phyloP scores from a whole-genome alignment of 176 grass and related monocot genomes.

The Bothriochloa decipiens region DNA sequence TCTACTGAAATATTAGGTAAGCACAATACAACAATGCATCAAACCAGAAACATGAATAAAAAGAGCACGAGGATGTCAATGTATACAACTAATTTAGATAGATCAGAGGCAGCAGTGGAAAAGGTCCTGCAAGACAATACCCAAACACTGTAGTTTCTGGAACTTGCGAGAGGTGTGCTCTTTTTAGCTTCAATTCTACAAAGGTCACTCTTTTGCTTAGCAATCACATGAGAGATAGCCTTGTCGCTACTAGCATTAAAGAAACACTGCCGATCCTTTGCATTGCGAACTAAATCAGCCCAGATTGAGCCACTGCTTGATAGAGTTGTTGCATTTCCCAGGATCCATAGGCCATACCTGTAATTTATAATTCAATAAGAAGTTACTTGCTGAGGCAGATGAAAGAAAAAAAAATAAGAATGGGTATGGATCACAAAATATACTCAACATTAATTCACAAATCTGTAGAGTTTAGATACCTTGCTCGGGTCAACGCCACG shows the following conservation, averaged over 20 bases:
- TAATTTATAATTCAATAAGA: conserved; percentile 28
- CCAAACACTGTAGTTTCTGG: conserved; percentile 18
- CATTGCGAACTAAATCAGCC: conserved; percentile 50
- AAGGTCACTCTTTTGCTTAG: conserved; percentile 37
- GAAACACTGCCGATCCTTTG: conserved; percentile 51
- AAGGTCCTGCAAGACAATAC: conserved; percentile 34
- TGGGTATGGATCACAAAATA: background rate
- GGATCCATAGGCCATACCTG: conserved; percentile 66
- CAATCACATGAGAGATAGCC: conserved; percentile 42
- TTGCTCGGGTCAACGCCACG: conserved; percentile 67
- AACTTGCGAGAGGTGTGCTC: conserved; percentile 27
- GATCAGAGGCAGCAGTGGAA: conserved; percentile 7
- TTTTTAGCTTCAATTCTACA: conserved; percentile 35
- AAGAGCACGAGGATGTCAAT: conserved; percentile 5
- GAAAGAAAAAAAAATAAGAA: background rate
- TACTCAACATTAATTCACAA: conserved; percentile 8
- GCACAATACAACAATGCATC: background rate
- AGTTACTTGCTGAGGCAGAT: background rate
- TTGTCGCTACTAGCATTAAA: conserved; percentile 53
- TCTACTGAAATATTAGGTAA: background rate
- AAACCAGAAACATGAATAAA: background rate
- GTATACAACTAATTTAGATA: background rate
- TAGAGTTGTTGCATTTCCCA: conserved; percentile 57
- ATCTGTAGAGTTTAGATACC: conserved; percentile 37
- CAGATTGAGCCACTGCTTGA: conserved; percentile 50